Evolutionary conservation across 2,329 filamentous ascomycete genomes (phyloP).

Genomic region (Aureobasidium sp.): DNA sequence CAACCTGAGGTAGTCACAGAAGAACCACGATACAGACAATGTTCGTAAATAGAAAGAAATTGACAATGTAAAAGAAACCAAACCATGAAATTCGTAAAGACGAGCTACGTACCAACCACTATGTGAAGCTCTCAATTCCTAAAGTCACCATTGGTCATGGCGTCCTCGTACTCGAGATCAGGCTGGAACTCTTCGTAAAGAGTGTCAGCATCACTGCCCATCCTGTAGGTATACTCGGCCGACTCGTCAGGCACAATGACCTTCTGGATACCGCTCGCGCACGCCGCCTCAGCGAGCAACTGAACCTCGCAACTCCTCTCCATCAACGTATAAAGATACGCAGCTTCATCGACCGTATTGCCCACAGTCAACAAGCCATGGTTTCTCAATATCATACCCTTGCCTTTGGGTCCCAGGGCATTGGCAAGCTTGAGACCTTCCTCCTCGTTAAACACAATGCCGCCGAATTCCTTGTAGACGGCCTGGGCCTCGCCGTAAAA

Average conservation of each 20-base stretch:
- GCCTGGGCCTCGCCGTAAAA: slow-evolving; percentile 57
- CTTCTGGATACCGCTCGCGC: slow-evolving; percentile 46
- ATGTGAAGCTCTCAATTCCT: slow-evolving; percentile 1
- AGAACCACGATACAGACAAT: too few species aligned
- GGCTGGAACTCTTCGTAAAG: slow-evolving; percentile 49
- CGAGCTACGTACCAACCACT: neutral
- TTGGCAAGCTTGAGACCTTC: slow-evolving; percentile 59
- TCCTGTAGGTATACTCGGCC: slow-evolving; percentile 47
- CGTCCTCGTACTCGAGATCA: slow-evolving; percentile 42
- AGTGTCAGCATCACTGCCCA: slow-evolving; percentile 41
- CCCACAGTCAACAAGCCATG: slow-evolving; percentile 68
- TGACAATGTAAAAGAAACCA: too few species aligned
- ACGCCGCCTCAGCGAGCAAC: slow-evolving; percentile 60
- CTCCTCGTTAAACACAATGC: slow-evolving; percentile 54
- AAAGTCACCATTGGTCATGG: slow-evolving; percentile 21
- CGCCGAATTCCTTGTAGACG: slow-evolving; percentile 50
- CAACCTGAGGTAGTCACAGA: too few species aligned
- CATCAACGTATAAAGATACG: slow-evolving; percentile 61
- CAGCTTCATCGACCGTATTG: slow-evolving; percentile 65
- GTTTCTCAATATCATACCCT: slow-evolving; percentile 60
- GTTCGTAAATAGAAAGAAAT: too few species aligned
- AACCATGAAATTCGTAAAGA: neutral
- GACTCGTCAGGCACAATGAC: slow-evolving; percentile 50
- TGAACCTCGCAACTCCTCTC: slow-evolving; percentile 65
- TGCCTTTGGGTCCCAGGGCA: slow-evolving; percentile 55